Evolutionary conservation across 176 grass and related monocot genomes (phyloP).

Genomic region (Bolboschoenus planiculmis): DNA sequence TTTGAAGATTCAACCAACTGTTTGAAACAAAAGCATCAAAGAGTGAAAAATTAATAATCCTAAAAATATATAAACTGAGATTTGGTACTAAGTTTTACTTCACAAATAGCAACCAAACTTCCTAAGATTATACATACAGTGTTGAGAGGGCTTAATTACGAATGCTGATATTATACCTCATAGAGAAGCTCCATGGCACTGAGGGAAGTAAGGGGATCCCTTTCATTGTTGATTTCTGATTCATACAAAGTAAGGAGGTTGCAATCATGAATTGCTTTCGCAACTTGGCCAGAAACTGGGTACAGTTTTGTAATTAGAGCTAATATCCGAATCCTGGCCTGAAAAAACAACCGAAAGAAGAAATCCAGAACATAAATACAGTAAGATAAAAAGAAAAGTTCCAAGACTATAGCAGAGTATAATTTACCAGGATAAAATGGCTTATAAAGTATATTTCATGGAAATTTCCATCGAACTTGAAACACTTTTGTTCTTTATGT

Average conservation of each 20-base stretch:
- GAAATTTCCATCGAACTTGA: neutral
- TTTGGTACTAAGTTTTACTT: neutral
- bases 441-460: neutral
- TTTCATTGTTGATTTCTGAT: constrained; percentile 71
- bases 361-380: neutral
- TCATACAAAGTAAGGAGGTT: constrained; percentile 86
- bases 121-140: neutral
- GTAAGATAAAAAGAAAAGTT: neutral
- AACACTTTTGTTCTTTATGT: neutral
- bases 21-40: constrained; percentile 28
- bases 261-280: constrained; percentile 46
- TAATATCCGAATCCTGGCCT: constrained; percentile 69
- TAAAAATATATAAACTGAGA: neutral
- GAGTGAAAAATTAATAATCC: neutral
- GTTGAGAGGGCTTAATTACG: neutral
- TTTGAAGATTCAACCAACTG: constrained; percentile 76
- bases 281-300: constrained; percentile 50
- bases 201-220: constrained; percentile 63
- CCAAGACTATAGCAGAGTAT: neutral
- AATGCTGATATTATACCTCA: constrained; percentile 41
- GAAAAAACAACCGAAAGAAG: constrained; percentile 15
- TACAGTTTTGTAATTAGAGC: constrained; percentile 82
- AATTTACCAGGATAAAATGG: neutral
- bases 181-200: constrained; percentile 84
- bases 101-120: neutral